Conservation (phyloP, 1,139 yeast species). For the Saccharomyces hybrid region DNA sequence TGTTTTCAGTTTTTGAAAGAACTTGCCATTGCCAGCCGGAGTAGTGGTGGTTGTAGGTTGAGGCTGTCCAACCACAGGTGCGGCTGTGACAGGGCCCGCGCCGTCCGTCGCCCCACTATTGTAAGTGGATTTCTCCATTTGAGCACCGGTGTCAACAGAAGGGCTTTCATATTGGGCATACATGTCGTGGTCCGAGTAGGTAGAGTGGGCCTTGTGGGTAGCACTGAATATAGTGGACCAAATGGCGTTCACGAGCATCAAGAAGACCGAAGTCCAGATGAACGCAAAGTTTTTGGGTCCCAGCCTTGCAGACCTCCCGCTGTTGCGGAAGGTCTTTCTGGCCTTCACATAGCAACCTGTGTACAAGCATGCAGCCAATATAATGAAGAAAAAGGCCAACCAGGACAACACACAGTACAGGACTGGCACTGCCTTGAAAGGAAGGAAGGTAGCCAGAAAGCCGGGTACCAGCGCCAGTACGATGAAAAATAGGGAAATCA, state of each 20-base stretch:
- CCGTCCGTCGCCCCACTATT: conserved; percentile 2
- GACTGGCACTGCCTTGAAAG: conserved; percentile 33
- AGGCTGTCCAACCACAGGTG: background rate
- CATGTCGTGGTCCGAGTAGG: background rate
- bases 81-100: conserved; percentile 1
- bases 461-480: conserved; percentile 40
- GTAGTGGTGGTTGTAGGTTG: background rate
- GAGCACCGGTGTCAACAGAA: conserved; percentile 6
- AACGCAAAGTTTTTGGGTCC: conserved; percentile 58
- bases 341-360: conserved; percentile 66
- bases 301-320: conserved; percentile 42
- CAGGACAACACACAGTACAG: conserved; percentile 34
- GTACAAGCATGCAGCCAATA: conserved; percentile 51
- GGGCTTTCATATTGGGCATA: conserved; percentile 1
- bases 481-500: conserved; percentile 54
- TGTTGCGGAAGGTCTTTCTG: conserved; percentile 44
- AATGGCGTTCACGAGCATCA: conserved; percentile 35
- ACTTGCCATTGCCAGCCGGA: background rate
- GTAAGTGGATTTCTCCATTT: conserved; percentile 1
- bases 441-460: conserved; percentile 10
- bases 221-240: conserved; percentile 17
- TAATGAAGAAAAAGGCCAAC: conserved; percentile 46
- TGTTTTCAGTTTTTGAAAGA: background rate
- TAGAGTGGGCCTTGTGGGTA: conserved; percentile 3
- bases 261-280: conserved; percentile 54